phyloP scores from a whole-genome alignment of 1,284 basidiomycete genomes.

The Pulveroboletus ridleyi region DNA sequence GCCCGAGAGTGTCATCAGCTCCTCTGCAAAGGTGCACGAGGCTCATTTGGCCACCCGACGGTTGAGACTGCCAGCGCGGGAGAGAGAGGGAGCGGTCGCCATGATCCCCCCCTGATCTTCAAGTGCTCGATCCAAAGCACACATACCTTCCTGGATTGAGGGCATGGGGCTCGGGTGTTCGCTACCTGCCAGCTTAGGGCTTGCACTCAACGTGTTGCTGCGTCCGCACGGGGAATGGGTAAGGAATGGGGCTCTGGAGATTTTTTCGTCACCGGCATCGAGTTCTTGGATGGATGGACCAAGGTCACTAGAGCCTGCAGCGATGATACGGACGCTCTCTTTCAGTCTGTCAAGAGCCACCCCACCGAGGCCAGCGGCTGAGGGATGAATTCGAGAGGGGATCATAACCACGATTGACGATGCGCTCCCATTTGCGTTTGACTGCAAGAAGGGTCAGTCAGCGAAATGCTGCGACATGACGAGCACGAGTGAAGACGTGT shows the following conservation, averaged over 20 bases:
- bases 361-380: slow-evolving; percentile 29
- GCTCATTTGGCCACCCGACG: slow-evolving; percentile 26
- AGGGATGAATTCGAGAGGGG: slow-evolving; percentile 7
- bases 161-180: slow-evolving; percentile 24
- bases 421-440: slow-evolving; percentile 83
- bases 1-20: neutral
- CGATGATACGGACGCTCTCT: slow-evolving; percentile 65
- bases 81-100: slow-evolving; percentile 15
- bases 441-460: slow-evolving; percentile 42
- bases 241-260: slow-evolving; percentile 1
- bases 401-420: slow-evolving; percentile 65
- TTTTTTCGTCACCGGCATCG: slow-evolving; percentile 8
- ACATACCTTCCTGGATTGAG: slow-evolving; percentile 22
- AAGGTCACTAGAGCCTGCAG: slow-evolving; percentile 43
- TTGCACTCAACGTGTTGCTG: slow-evolving; percentile 19
- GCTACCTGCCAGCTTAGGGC: slow-evolving; percentile 3
- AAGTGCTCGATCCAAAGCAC: neutral
- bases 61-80: slow-evolving; percentile 28
- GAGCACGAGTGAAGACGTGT: neutral
- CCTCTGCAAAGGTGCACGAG: neutral
- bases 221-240: slow-evolving; percentile 14
- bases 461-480: neutral
- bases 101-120: slow-evolving; percentile 4
- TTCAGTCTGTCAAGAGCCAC: slow-evolving; percentile 63
- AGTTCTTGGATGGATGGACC: slow-evolving; percentile 26